A percentile compares a stretch with the other conserved stretches of the same genome.
Conservation (phyloP, 2,329 filamentous ascomycete genomes). For the Sporothrix variecibatus region DNA sequence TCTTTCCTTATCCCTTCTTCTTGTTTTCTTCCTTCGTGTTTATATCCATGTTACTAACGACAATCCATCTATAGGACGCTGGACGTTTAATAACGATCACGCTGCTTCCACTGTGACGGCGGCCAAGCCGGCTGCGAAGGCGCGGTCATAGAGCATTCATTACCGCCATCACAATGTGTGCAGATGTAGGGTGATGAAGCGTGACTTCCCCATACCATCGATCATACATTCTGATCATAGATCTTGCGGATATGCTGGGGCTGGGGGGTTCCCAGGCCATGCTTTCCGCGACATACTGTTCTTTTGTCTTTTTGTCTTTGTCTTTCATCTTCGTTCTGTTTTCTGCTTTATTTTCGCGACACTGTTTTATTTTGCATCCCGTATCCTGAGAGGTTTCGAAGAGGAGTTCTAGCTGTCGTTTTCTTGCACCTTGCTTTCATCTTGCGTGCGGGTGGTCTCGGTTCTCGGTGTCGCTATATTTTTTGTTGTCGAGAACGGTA, state of each 20-base stretch:
- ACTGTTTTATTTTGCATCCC: not conserved
- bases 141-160: not conserved
- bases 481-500: not conserved
- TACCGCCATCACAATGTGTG: not conserved
- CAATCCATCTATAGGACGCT: constrained; percentile 17
- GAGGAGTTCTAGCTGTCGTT: not conserved
- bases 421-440: not conserved
- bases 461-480: not conserved
- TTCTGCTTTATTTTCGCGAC: not conserved
- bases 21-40: no score
- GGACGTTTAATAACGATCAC: constrained; percentile 29
- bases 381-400: not conserved
- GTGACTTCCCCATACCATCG: not conserved
- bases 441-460: not conserved
- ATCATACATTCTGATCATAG: not conserved
- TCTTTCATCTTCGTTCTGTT: not conserved
- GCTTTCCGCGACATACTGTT: not conserved
- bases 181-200: not conserved
- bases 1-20: not conserved
- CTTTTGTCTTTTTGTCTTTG: not conserved
- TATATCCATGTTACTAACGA: not conserved
- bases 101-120: not conserved
- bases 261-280: not conserved
- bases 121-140: not conserved
- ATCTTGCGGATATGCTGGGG: not conserved